Base-by-base conservation (phyloP, 108 stramenopile genomes). In the Nitzschia putrida region DNA sequence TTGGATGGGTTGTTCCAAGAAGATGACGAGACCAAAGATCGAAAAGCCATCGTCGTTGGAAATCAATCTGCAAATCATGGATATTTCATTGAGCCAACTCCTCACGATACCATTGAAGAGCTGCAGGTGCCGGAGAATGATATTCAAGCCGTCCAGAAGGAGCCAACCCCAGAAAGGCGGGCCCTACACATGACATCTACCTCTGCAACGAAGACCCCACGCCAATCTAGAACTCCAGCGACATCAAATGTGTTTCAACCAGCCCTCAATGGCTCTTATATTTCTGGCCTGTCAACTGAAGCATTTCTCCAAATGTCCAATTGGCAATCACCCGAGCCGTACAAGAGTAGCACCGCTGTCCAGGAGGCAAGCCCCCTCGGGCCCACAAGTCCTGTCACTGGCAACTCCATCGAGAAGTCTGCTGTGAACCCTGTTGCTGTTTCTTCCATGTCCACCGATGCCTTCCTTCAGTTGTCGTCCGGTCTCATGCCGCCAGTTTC, bases 1-100 rank as follows among this genome's bases (percentile, higher is more conserved):
- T 43, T 69, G 42, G 68, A 69, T 13, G 54, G 24, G 5, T 44
- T 69, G 43, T 47, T 37, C 16, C 22, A 2, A 0, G 57, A 69
- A 41, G 44, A 40, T 6, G 44, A 16, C 29, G 16, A 38, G 29
- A 20, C 13, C 16, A 39, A 38, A 54, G 16, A 53, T 24, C 3
- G 3, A 16, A 24, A 22, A 22, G 8, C 24, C 8, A 1, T 3
- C 6, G 8, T 55, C 12, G 1, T 13, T 55, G 24, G 54, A 24
- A 1, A 55, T 1, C 29, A 1, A 34, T 34, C 29, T 34, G 4
- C 4, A 4, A 3, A 13, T 55, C 24, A 22, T 22, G 24, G 18
- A 21, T 8, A 53, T 20, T 8, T 20, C 10, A 21, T n/a, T n/a
- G 18, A n/a, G 20, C 11, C 18, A 53, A 21, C 13, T 18, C 8